Evolutionary conservation across 2,329 filamentous ascomycete species (phyloP).

Genomic region (Aspergillus proliferans): DNA sequence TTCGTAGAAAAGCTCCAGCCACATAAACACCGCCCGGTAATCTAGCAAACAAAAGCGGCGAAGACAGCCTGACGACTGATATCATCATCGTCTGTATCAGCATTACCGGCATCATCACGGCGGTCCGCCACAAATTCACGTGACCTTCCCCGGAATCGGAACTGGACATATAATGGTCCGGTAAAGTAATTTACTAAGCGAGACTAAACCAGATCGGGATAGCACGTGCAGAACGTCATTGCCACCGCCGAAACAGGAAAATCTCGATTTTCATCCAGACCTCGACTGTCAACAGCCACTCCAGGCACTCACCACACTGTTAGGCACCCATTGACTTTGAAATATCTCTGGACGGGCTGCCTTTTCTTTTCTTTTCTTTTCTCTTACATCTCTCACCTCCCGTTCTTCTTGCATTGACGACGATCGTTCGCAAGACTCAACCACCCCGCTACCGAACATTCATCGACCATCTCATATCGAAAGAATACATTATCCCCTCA

Average conservation of each 20-base stretch:
- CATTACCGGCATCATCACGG: background rate
- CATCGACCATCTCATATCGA: background rate
- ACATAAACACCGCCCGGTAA: background rate
- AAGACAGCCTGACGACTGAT: conserved; percentile 10
- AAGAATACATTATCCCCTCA: background rate
- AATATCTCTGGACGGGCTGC: background rate
- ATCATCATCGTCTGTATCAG: conserved; percentile 11
- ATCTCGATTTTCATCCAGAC: conserved; percentile 9
- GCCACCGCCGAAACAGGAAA: conserved; percentile 12
- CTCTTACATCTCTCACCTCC: background rate
- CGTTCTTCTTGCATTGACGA: background rate
- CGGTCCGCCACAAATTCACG: conserved; percentile 10
- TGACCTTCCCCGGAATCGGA: conserved; percentile 1
- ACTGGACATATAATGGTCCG: background rate
- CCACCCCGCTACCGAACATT: background rate
- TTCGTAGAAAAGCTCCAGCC: background rate
- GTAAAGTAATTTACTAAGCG: background rate
- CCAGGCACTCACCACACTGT: background rate
- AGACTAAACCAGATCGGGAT: background rate
- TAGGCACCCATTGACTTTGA: too few species aligned
- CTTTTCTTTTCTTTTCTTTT: background rate
- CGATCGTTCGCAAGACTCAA: background rate
- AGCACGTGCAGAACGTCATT: conserved; percentile 12
- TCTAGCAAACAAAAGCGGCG: background rate
- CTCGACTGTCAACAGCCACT: background rate